Conservation (phyloP, 2,329 filamentous ascomycete genomes). For the Diaporthe sp. region DNA sequence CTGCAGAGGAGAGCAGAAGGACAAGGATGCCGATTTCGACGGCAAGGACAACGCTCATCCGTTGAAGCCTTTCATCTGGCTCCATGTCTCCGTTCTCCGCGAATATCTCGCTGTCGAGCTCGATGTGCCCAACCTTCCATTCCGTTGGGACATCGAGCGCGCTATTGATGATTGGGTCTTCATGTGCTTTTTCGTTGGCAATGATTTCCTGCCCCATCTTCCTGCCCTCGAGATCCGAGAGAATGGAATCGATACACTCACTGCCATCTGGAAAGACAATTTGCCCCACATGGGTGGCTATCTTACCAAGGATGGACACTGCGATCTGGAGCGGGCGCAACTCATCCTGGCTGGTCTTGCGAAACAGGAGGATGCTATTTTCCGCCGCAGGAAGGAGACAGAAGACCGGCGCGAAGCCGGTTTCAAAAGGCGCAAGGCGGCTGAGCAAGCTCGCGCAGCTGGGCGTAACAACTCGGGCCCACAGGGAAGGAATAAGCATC, state of each 20-base stretch:
- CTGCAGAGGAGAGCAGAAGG: conserved; percentile 84
- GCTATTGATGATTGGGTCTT: conserved; percentile 99
- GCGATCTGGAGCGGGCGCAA: conserved; percentile 89
- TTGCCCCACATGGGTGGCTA: conserved; percentile 94
- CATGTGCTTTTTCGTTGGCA: conserved; percentile 99
- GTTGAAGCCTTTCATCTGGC: conserved; percentile 97
- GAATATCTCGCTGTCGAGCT: conserved; percentile 96
- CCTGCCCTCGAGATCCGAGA: conserved; percentile 98
- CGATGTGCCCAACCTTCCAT: conserved; percentile 84
- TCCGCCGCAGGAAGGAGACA: conserved; percentile 86
- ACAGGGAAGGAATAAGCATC: conserved; percentile 41
- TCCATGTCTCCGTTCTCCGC: conserved; percentile 90
- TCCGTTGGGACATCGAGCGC: conserved; percentile 92
- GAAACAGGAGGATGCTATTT: conserved; percentile 94
- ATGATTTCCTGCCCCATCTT: conserved; percentile 97
- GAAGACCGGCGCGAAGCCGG: conserved; percentile 88
- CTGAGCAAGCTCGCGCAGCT: conserved; percentile 63
- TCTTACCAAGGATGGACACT: conserved; percentile 93
- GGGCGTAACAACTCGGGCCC: conserved; percentile 54
- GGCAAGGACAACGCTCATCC: conserved; percentile 80
- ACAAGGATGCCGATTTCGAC: conserved; percentile 83
- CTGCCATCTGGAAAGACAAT: conserved; percentile 97
- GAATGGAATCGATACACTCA: conserved; percentile 95
- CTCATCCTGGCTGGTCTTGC: conserved; percentile 89
- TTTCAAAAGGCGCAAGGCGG: conserved; percentile 82